Base-by-base conservation (phyloP, 257 asterid genomes). In the Schizonepeta tenuifolia region DNA sequence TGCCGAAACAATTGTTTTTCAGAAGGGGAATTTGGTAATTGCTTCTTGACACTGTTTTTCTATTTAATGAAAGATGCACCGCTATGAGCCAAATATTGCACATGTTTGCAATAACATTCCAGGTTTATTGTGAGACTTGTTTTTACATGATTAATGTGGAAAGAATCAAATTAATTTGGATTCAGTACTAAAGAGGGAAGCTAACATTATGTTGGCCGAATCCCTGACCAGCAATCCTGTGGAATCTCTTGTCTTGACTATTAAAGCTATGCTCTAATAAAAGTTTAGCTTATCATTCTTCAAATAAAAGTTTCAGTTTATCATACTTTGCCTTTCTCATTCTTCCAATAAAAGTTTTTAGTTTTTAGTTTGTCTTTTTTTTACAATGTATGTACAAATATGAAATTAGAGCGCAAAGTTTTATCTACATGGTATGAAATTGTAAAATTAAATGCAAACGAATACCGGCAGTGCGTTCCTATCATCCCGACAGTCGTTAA, bases 1-100 rank as follows among this genome's bases (percentile, higher is more conserved):
- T 75, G 98, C 98, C 13, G 98, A 94, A 77, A 94, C 98, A 72
- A 91, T 91, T 76, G 93, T 91, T 7, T 83, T 67, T 80, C 98
- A 94, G 82, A 82, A 85, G 77, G 98, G 91, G 64, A 73, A 91
- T 79, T 80, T 94, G 97, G 97, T 94, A 89, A 67, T 41, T 61
- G 67, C 38, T 71, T 76, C 35, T 20, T 31, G 55, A 51, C 50
- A 65, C 58, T 44, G 3, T 71, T 26, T 51, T 46, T 73, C 47
- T 18, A 3, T 69, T 31, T 24, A 20, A 55, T 17, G 36, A 14
- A 78, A 4, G 46, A 49, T 46, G 73, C 70, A 64, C 58, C 69
- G 69, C 46, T 17, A 62, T 47, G 56, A 61, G 65, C 22, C 55
- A 46, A 64, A 40, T 58, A 60, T 65, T 59, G 36, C 33, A 28